These are phyloP conservation scores for Claviceps paspali DNA, from an alignment of 2,329 filamentous ascomycete species.

Conservation along the genomic window DNA sequence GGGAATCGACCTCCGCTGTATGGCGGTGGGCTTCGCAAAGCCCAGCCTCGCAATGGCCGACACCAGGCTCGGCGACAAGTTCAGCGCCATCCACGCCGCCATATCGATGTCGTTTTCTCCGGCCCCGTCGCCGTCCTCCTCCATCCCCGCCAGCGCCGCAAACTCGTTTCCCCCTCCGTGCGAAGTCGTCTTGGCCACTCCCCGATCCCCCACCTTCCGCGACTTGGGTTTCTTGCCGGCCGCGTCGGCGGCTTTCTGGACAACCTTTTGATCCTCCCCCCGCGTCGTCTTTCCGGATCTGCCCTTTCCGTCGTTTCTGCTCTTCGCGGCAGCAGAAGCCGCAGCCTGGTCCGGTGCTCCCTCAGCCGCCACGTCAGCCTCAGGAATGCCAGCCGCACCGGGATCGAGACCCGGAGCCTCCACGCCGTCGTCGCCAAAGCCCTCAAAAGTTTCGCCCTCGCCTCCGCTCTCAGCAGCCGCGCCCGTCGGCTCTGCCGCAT, in stretches of 20 bases:
- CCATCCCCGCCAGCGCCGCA: constrained; percentile 33
- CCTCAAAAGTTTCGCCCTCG: constrained; percentile 45
- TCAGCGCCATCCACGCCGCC: constrained; percentile 62
- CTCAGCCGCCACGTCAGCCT: constrained; percentile 17
- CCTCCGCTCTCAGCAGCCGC: constrained; percentile 10
- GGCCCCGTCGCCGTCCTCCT: constrained; percentile 34
- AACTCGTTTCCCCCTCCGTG: constrained; percentile 31
- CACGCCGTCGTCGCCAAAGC: constrained; percentile 39
- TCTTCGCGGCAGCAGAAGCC: not conserved
- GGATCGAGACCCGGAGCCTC: constrained; percentile 17
- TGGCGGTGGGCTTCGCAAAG: constrained; percentile 66
- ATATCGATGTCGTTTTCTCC: constrained; percentile 50
- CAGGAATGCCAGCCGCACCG: constrained; percentile 17
- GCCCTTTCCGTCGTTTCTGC: not conserved
- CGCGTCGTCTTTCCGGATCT: constrained; percentile 4
- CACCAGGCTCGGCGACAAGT: constrained; percentile 56
- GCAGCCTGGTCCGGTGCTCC: constrained; percentile 2
- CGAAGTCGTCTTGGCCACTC: constrained; percentile 21
- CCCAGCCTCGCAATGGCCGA: constrained; percentile 63
- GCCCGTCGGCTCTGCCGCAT: constrained; percentile 8
- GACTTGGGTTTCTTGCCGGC: constrained; percentile 9
- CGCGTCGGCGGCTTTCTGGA: constrained; percentile 9
- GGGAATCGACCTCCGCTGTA: constrained; percentile 69
- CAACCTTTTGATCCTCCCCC: no score
- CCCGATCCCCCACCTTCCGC: constrained; percentile 21